These are phyloP conservation scores for Umbelopsis isabellina DNA, from an alignment of 192 early-diverging fungal species.

Conservation along the genomic window DNA sequence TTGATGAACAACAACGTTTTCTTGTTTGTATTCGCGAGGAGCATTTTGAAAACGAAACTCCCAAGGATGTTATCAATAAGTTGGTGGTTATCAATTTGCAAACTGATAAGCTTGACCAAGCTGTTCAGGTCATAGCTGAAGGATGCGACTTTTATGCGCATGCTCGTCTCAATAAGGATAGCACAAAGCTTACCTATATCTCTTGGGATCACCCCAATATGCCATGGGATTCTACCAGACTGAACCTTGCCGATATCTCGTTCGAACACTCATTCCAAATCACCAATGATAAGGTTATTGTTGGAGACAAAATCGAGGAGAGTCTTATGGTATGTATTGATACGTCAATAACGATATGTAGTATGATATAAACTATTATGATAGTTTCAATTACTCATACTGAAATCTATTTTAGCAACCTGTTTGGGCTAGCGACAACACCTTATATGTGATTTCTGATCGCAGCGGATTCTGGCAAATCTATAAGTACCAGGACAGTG, in stretches of 20 bases:
- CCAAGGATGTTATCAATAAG: constrained; percentile 55
- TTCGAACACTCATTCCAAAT: constrained; percentile 12
- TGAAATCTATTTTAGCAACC: constrained; percentile 54
- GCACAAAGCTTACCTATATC: constrained; percentile 58
- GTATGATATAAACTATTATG: too few species aligned
- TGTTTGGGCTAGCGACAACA: constrained; percentile 55
- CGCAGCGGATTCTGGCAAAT: constrained; percentile 76
- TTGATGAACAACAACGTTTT: constrained; percentile 59
- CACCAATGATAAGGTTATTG: constrained; percentile 29
- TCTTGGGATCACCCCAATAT: constrained; percentile 79
- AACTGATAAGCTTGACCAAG: constrained; percentile 18
- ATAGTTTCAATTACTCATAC: too few species aligned
- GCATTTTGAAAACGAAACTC: constrained; percentile 61
- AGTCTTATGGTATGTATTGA: constrained; percentile 38
- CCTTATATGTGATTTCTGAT: constrained; percentile 70
- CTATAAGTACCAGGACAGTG: constrained; percentile 50
- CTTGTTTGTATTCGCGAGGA: constrained; percentile 72
- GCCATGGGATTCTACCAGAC: constrained; percentile 76
- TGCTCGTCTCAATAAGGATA: constrained; percentile 57
- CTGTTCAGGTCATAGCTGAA: constrained; percentile 52
- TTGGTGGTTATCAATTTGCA: constrained; percentile 60
- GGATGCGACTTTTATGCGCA: constrained; percentile 70
- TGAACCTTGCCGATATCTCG: constrained; percentile 49
- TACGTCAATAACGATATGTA: neutral
- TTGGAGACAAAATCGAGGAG: constrained; percentile 43